Base-by-base conservation (phyloP, 371 early-diverging fungal species). In the Encephalitozoon hellem region DNA sequence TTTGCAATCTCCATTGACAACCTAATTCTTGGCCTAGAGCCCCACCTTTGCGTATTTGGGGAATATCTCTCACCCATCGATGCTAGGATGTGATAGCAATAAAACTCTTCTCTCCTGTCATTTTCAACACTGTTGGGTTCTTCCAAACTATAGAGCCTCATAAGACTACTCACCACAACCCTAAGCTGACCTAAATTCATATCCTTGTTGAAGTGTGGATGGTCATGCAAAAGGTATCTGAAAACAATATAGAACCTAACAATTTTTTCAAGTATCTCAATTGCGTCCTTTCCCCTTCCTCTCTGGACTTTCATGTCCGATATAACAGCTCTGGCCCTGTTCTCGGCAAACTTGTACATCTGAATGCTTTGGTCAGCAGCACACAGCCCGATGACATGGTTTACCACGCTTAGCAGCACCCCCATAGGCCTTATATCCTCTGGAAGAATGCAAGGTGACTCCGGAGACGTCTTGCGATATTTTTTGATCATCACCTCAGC, bases 211-310 rank as follows among this genome's bases (percentile, higher is more conserved):
- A 92, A 90, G 21, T 84, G 87, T 66, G 83, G 82, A 18, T 82
- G 82, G 30, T 87, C 87, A 74, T 90, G 90, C 65, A 93, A 86
- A 28, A 88, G 84, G 72, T 91, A 91, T 8, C 88, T 79, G 59
- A 89, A 89, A 3, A 92, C 68, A 41, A 94, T 91, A 78, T 92
- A 92, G 72, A 90, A 93, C 8, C 94, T 88, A 6, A 92, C 91
- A 49, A 93, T 91, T 9, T 88, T 85, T 81, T 94, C 94, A 77
- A 91, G 90, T 0, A 88, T 85, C 11, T 84, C 76, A 0, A 93
- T 88, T 0, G 93, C 89, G 32, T 82, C 83, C 25, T 69, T 76
- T 66, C 89, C 89, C 39, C 90, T 86, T 70, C 87, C 87, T 78
- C 91, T 91, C 80, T 94, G 94, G 68, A 92, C 90, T 34, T 15